A percentile compares a stretch with the other conserved stretches of the same genome.
Evolutionary conservation across 805 yeast genomes (phyloP).

Genomic region (Danielozyma ontarioensis): DNA sequence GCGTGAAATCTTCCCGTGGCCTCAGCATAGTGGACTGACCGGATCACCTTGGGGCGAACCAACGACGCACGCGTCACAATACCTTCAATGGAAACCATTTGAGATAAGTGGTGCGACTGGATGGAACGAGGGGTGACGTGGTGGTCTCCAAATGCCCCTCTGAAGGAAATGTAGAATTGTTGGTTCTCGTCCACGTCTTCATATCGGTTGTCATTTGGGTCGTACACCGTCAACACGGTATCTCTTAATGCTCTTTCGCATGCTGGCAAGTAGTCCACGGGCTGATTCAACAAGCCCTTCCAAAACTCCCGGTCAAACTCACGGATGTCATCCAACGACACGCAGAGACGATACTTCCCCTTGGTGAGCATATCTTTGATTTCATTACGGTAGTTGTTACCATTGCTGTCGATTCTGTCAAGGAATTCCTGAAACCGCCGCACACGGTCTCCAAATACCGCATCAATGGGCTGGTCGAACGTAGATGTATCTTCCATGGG

Average conservation of each 20-base stretch:
- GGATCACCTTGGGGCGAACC: constrained; percentile 85
- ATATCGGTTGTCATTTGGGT: constrained; percentile 50
- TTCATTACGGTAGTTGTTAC: constrained; percentile 61
- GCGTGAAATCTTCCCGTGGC: constrained; percentile 79
- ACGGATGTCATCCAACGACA: constrained; percentile 82
- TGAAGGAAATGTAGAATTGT: constrained; percentile 70
- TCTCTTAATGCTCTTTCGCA: constrained; percentile 83
- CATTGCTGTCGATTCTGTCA: constrained; percentile 45
- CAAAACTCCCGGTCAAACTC: constrained; percentile 78
- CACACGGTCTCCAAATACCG: constrained; percentile 72
- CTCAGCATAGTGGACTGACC: constrained; percentile 92
- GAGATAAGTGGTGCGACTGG: constrained; percentile 69
- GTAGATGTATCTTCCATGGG: constrained; percentile 18
- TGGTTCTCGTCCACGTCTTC: constrained; percentile 54
- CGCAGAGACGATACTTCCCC: constrained; percentile 60
- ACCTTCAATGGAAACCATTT: constrained; percentile 86
- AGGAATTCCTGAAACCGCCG: constrained; percentile 86
- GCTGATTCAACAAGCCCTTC: constrained; percentile 66
- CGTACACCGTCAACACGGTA: constrained; percentile 67
- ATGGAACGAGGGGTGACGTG: constrained; percentile 85
- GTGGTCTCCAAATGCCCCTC: constrained; percentile 89
- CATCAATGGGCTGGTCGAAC: constrained; percentile 32
- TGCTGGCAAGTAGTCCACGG: constrained; percentile 85
- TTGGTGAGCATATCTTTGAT: constrained; percentile 70
- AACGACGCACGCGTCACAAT: constrained; percentile 91